These are phyloP conservation scores for Talaromyces stipitatus DNA, from an alignment of 495 filamentous ascomycete species.

Conservation along the genomic window DNA sequence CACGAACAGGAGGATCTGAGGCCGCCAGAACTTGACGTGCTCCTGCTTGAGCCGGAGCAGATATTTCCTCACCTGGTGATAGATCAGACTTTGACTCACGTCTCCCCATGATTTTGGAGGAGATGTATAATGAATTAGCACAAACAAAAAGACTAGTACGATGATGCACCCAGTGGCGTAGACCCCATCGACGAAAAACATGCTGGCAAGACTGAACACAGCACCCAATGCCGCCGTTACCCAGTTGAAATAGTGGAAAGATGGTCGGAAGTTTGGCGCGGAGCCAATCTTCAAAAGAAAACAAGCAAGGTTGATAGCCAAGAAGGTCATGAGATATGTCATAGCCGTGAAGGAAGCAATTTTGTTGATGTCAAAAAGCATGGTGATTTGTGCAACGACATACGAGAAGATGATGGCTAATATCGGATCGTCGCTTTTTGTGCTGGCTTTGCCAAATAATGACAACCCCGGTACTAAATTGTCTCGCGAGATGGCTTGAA, in stretches of 20 bases:
- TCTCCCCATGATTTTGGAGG: constrained; percentile 87
- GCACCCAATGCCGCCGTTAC: constrained; percentile 70
- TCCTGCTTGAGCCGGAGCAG: constrained; percentile 73
- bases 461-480: constrained; percentile 68
- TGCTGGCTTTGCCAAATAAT: constrained; percentile 69
- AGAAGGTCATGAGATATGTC: constrained; percentile 67
- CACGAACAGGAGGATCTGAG: constrained; percentile 76
- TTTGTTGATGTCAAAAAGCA: constrained; percentile 79
- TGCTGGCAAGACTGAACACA: constrained; percentile 64
- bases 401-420: constrained; percentile 73
- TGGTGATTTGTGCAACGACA: constrained; percentile 66
- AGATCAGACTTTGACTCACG: constrained; percentile 82
- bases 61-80: constrained; percentile 88
- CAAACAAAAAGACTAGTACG: constrained; percentile 65
- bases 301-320: constrained; percentile 71
- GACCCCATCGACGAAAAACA: constrained; percentile 85
- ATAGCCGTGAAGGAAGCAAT: constrained; percentile 86
- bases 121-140: constrained; percentile 77
- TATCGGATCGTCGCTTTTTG: constrained; percentile 66
- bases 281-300: constrained; percentile 86
- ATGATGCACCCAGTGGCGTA: constrained; percentile 72
- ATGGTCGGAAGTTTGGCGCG: constrained; percentile 85
- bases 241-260: constrained; percentile 85
- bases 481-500: constrained; percentile 79
- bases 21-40: constrained; percentile 89